Conservation (phyloP, 176 grass and related monocot species). For the Ensete glaucum region DNA sequence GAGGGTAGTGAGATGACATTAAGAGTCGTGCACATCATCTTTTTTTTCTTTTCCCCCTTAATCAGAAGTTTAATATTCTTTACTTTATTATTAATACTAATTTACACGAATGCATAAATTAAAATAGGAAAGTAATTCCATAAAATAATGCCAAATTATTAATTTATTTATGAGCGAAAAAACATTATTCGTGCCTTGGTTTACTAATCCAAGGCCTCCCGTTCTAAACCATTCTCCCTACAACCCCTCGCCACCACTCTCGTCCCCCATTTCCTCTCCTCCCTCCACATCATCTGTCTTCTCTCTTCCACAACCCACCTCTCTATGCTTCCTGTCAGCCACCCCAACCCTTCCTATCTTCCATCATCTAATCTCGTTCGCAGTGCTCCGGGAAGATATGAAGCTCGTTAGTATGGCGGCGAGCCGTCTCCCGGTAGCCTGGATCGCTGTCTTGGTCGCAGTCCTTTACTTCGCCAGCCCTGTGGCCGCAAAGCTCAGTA, state of each 20-base stretch:
- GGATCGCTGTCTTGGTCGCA: background rate
- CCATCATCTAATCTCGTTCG: background rate
- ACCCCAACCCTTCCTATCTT: background rate
- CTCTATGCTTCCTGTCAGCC: background rate
- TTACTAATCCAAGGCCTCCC: no score
- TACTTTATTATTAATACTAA: no score
- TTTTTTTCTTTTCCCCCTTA: no score
- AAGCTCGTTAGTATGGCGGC: background rate
- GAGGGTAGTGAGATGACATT: background rate
- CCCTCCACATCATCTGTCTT: background rate
- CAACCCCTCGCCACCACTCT: background rate
- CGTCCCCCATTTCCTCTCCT: background rate
- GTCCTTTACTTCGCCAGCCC: background rate
- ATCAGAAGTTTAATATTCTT: no score
- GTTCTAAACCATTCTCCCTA: background rate
- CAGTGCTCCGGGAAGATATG: background rate
- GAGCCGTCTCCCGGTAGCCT: background rate
- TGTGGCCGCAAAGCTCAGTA: slow-evolving; percentile 24
- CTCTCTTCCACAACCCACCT: background rate
- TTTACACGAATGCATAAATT: no score
- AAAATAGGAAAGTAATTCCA: no score
- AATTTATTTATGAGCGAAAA: no score
- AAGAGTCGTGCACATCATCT: no score
- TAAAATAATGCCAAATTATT: no score
- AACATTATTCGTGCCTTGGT: no score